Base-by-base conservation (phyloP, 2,329 filamentous ascomycete genomes). In the Cladobotryum protrusum region DNA sequence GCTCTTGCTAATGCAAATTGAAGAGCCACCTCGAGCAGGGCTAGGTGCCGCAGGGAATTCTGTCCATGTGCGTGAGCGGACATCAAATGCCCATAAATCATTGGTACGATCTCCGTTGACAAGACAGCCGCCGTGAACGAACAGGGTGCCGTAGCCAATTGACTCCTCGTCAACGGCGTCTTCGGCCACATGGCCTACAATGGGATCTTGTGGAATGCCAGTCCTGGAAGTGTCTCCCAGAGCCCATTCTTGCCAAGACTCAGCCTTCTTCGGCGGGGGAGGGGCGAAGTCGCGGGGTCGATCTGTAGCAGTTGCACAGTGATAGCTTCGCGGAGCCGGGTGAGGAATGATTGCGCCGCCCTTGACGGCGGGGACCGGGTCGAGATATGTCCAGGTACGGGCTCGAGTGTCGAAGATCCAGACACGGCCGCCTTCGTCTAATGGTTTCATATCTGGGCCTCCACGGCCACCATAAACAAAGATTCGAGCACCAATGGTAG, bases 401-500 rank as follows among this genome's bases (percentile, higher is more conserved):
- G 72, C 70, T 52, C 75, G 71, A 1, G 85, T 83, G 63, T 89
- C 80, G 60, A 87, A 91, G 29, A 82, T 73, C 89, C 89, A 95
- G 46, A 95, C 74, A 3, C 81, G 74, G 14, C 89, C 89, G 11
- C 73, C 65, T 61, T 95, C 89, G 47, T 91, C 81, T 11, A 95
- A 73, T 1, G 87, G 82, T 2, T 78, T 72, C 79, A 87, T 84
- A 24, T 81, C 81, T 3, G 75, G 68, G 0, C 86, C 86, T 33
- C 85, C 84, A 41, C 87, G 82, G 9, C 90, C 89, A 43, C 88
- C 89, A 66, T 91, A 95, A 39, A 95, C 56, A 67, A 92, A 92
- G 59, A 95, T 82, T 18, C 82, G 82, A 41, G 78, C 76, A 51
- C 83, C 77, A 51, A 93, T 78, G 1, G 82, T 76, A 12, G 84